Evolutionary conservation across 1,284 basidiomycete genomes (phyloP), one percentile per base, ranked within the genome.

Genomic region (Boletus subluridellus): DNA sequence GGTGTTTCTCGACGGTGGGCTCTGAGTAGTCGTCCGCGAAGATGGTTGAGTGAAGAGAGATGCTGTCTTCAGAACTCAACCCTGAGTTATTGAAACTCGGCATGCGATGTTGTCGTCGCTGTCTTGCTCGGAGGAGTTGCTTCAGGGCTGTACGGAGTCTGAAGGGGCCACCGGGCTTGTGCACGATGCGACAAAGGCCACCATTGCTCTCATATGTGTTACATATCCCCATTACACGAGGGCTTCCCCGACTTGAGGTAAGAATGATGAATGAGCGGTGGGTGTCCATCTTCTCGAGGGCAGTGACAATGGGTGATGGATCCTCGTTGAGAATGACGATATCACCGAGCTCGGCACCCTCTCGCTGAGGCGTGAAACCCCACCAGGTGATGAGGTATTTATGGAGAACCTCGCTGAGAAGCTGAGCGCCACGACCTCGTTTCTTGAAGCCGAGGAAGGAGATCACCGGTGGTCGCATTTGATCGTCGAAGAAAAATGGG

Each of bases 81-180:
- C 57, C 63, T n/a, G 60, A 52, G 51, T 44, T 59, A n/a, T 56
- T 34, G 15, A 60, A 64, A 38, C 53, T 63, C 15, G 58, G 48
- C 1, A 61, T 55, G 45, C 69, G 73, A 32, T 69, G 63, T 46
- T 63, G 73, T 54, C 60, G 72, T 39, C 72, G 69, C 30, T 75
- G 73, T 49, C 63, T 59, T 63, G 85, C 82, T 64, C 90, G 84
- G 28, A 92, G 69, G 64, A 86, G 87, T n/a, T 88, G 82, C 67
- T 86, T 86, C 54, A 96, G 77, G 6, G 87, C 82, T 15, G 80
- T 71, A 38, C 86, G 82, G 55, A 97, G 78, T 35, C 88, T 85
- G 51, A 84, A 84, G 0, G 94, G 95, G 1, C 94, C 94, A 32
- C 87, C 87, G 4, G 95, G 95, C 73, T 98, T 98, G 80, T 90